Evolutionary conservation across 2,329 filamentous ascomycete genomes (phyloP), one percentile per base, ranked within the genome.

Genomic region (Madurella mycetomatis): DNA sequence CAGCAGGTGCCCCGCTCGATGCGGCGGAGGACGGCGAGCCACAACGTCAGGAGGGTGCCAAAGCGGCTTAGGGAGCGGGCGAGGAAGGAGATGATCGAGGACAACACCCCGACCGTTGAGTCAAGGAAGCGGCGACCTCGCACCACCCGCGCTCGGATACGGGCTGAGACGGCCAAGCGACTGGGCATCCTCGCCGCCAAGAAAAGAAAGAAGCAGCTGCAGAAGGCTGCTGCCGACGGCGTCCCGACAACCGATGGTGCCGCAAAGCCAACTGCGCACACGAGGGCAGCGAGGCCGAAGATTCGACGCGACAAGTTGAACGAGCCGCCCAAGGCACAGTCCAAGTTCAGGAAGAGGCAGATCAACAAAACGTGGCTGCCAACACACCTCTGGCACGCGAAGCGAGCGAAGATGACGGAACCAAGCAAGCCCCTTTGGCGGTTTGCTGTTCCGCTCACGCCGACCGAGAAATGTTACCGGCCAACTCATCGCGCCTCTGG

Each of bases 331-430:
- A 69, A 65, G 47, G 67, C 83, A 1, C 79, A 78, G 43, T 82
- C 73, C 18, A 92, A 86, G 64, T 97, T 90, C 67, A 84, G 86
- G 61, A 94, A 90, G 71, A 85, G 94, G 32, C 92, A 97, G 68
- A 75, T 86, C 44, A 80, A 88, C 69, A 97, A 97, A 75, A 91
- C 88, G 2, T 96, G 92, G 90, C 76, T 99, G 15, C 94, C 94
- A 0, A 97, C 94, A 7, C 94, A 99, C 69, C 73, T 95, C 60
- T 99, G 88, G 81, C 92, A 96, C 71, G 86, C 92, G 2, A 99
- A 99, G 70, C 79, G 94, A 56, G 90, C 94, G 18, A 87, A 82
- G 56, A 95, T 99, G 88, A 91, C 91, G 0, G 79, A 83, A 8
- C 87, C 89, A 0, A 85, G 82, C 47, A 80, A 87, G 43, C 87